A percentile compares a stretch with the other conserved stretches of the same genome.
phyloP scores from a whole-genome alignment of 2,329 filamentous ascomycete species.

The Verticillium klebahnii region DNA sequence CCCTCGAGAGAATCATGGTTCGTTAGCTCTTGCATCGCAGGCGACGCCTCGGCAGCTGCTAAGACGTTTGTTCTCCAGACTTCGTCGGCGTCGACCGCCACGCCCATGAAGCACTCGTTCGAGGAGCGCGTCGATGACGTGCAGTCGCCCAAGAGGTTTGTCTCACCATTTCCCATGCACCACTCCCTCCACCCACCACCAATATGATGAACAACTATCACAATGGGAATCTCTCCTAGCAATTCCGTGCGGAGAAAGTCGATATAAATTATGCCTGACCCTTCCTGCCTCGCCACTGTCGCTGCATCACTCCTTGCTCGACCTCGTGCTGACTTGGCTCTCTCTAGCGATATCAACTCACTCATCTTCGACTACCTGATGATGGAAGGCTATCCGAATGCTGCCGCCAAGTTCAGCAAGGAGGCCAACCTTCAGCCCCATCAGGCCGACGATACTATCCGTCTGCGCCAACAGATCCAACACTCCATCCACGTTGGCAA shows the following conservation, averaged over 20 bases:
- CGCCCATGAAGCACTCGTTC: conserved; percentile 68
- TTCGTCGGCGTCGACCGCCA: conserved; percentile 69
- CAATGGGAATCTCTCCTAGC: conserved; percentile 99
- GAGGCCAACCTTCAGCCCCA: conserved; percentile 83
- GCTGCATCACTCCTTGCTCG: background rate
- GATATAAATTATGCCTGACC: conserved; percentile 66
- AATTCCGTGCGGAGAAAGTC: conserved; percentile 79
- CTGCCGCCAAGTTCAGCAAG: conserved; percentile 87
- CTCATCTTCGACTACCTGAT: conserved; percentile 96
- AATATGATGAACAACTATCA: conserved; percentile 76
- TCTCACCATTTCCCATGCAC: conserved; percentile 16
- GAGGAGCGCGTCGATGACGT: conserved; percentile 78
- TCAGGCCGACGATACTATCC: conserved; percentile 68
- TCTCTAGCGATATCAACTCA: conserved; percentile 82
- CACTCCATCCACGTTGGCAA: conserved; percentile 81
- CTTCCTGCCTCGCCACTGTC: conserved; percentile 4
- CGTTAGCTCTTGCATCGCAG: conserved; percentile 7
- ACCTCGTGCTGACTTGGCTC: conserved; percentile 4
- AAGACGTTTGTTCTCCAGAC: conserved; percentile 37
- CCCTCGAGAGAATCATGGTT: conserved; percentile 15
- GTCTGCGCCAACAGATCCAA: conserved; percentile 75
- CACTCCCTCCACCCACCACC: conserved; percentile 16
- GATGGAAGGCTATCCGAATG: conserved; percentile 88
- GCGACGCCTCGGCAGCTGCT: conserved; percentile 4
- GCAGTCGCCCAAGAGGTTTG: conserved; percentile 86